Percentiles rank a stretch among this genome's conserved stretches.
phyloP scores from a whole-genome alignment of 176 grass and related monocot genomes.

The Zoysia pacifica region DNA sequence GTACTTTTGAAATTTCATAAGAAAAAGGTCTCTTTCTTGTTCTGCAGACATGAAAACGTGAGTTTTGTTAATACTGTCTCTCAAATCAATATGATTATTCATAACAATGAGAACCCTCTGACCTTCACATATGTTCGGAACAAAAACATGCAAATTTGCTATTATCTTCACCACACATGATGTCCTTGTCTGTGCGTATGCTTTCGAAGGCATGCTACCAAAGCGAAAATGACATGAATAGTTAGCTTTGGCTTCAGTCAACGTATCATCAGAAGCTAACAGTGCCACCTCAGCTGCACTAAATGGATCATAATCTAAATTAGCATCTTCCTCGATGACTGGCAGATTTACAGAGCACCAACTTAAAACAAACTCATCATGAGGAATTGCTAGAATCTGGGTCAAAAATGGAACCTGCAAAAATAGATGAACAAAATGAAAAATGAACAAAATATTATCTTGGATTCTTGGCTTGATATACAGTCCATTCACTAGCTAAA shows the following conservation, averaged over 20 bases:
- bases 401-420: slow-evolving; percentile 88
- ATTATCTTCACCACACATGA: slow-evolving; percentile 98
- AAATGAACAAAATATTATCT: too few relatives aligned
- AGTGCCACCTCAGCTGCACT: slow-evolving; percentile 68
- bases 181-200: slow-evolving; percentile 89
- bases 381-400: slow-evolving; percentile 75
- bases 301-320: slow-evolving; percentile 90
- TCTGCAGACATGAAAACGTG: slow-evolving; percentile 55
- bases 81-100: slow-evolving; percentile 7
- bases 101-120: slow-evolving; percentile 28
- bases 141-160: slow-evolving; percentile 90
- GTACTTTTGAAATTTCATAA: slow-evolving; percentile 78
- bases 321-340: slow-evolving; percentile 78
- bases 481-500: background rate
- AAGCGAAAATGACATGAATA: slow-evolving; percentile 60
- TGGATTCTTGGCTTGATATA: background rate
- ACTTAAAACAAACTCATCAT: slow-evolving; percentile 75
- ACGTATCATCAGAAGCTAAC: slow-evolving; percentile 41
- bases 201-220: slow-evolving; percentile 54
- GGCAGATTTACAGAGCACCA: slow-evolving; percentile 88
- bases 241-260: slow-evolving; percentile 62
- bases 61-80: slow-evolving; percentile 30
- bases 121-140: slow-evolving; percentile 98
- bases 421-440: slow-evolving; percentile 35
- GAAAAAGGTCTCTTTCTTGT: slow-evolving; percentile 97